phyloP scores from a whole-genome alignment of 768 basidiomycete species.

The Rubroboletus pulcherrimus region DNA sequence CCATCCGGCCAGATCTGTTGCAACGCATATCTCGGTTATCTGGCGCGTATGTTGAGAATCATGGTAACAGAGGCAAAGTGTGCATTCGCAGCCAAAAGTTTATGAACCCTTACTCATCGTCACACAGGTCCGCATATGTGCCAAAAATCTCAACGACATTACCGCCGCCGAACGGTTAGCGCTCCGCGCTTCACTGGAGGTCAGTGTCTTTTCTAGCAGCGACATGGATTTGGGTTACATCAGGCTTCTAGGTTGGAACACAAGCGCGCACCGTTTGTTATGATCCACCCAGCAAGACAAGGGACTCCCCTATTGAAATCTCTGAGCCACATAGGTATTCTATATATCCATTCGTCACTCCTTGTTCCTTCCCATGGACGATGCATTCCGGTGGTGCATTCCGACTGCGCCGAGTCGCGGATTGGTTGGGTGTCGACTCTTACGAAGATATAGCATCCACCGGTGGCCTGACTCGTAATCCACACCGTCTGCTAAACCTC shows the following conservation, averaged over 20 bases:
- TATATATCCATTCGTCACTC: constrained; percentile 63
- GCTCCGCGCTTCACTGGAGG: constrained; percentile 51
- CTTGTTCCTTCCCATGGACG: constrained; percentile 48
- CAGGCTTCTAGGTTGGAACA: constrained; percentile 12
- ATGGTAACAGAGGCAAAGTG: constrained; percentile 46
- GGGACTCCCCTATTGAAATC: constrained; percentile 23
- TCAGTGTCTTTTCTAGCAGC: constrained; percentile 25
- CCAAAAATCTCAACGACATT: constrained; percentile 39
- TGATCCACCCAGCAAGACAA: constrained; percentile 29
- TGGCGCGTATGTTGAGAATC: constrained; percentile 58
- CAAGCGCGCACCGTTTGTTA: constrained; percentile 25
- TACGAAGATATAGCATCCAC: constrained; percentile 35
- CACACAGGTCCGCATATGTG: constrained; percentile 53
- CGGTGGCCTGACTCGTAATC: constrained; percentile 37
- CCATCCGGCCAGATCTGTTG: constrained; percentile 45
- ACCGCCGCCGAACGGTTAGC: constrained; percentile 49
- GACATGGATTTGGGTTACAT: constrained; percentile 7
- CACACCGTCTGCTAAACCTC: constrained; percentile 32
- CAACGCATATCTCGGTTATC: constrained; percentile 66
- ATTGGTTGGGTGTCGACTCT: constrained; percentile 47
- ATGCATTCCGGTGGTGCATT: constrained; percentile 44
- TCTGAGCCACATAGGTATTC: constrained; percentile 46
- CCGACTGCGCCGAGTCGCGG: constrained; percentile 58
- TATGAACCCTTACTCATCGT: background rate
- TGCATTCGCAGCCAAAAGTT: constrained; percentile 1